Percentiles rank a stretch among this genome's conserved stretches.
Conservation (phyloP, 768 basidiomycete species). For the Chalciporus piperatus region DNA sequence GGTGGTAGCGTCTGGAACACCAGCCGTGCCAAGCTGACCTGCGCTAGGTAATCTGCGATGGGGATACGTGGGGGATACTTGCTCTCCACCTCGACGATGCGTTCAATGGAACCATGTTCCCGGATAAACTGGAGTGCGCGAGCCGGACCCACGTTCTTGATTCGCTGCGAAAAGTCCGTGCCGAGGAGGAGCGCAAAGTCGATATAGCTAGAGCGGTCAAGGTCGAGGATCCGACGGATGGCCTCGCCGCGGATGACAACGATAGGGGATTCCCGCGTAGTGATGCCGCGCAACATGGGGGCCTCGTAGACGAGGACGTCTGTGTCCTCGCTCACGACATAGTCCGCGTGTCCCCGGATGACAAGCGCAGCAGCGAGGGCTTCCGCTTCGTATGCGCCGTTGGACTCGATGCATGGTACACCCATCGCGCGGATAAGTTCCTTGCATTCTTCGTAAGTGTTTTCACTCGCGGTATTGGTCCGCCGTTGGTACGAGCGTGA, state of each 20-base stretch:
- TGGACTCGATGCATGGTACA: conserved; percentile 69
- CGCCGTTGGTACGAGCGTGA: conserved; percentile 65
- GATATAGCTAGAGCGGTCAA: conserved; percentile 59
- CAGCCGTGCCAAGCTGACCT: conserved; percentile 58
- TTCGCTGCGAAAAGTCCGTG: conserved; percentile 86
- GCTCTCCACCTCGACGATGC: conserved; percentile 50
- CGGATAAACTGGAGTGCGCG: conserved; percentile 77
- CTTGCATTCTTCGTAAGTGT: conserved; percentile 69
- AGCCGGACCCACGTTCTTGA: conserved; percentile 75
- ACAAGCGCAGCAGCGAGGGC: conserved; percentile 81
- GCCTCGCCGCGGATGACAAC: conserved; percentile 60
- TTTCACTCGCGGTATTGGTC: conserved; percentile 54
- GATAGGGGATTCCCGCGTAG: conserved; percentile 57
- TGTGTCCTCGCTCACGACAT: conserved; percentile 89
- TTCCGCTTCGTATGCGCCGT: conserved; percentile 78
- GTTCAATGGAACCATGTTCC: conserved; percentile 69
- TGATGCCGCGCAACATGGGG: conserved; percentile 77
- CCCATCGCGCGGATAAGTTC: conserved; percentile 77
- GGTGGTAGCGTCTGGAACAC: conserved; percentile 70
- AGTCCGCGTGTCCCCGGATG: conserved; percentile 73
- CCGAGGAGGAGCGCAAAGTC: conserved; percentile 88
- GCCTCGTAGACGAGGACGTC: conserved; percentile 83
- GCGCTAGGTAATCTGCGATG: conserved; percentile 53
- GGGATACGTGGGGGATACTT: conserved; percentile 52
- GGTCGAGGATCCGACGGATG: conserved; percentile 54